A percentile compares a stretch with the other conserved stretches of the same genome.
phyloP scores from a whole-genome alignment of 73 alveolate genomes.

The Paramecium tetraurelia region DNA sequence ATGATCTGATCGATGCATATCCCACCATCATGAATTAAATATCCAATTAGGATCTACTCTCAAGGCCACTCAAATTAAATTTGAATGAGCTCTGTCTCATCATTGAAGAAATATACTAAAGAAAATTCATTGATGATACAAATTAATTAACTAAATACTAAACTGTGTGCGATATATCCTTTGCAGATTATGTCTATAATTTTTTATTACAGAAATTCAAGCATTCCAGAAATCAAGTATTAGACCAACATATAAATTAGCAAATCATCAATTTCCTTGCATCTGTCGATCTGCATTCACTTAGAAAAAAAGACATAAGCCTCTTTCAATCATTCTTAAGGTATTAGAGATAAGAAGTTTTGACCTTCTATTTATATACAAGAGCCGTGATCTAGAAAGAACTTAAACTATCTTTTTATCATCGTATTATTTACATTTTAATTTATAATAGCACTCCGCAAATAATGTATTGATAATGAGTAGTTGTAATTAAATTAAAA shows the following conservation, averaged over 20 bases:
- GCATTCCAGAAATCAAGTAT: neutral
- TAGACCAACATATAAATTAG: neutral
- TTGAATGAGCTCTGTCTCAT: neutral
- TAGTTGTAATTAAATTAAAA: neutral
- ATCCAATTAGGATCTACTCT: neutral
- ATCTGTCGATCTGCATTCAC: neutral
- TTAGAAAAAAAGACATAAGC: neutral
- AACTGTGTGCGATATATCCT: neutral
- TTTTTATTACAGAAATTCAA: neutral
- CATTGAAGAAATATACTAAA: slow-evolving; percentile 26
- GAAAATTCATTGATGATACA: neutral
- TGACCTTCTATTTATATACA: slow-evolving; percentile 10
- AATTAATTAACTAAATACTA: neutral
- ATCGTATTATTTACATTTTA: neutral
- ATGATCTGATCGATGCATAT: neutral
- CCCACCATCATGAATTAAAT: slow-evolving; percentile 8
- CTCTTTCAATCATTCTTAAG: neutral
- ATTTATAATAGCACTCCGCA: neutral
- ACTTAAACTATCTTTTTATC: neutral
- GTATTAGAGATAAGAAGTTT: neutral
- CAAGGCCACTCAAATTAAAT: slow-evolving; percentile 16
- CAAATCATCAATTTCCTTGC: neutral
- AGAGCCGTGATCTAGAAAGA: slow-evolving; percentile 25
- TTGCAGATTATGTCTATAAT: slow-evolving; percentile 19
- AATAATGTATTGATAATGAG: neutral